phyloP scores from a whole-genome alignment of 1,284 basidiomycete genomes.

The Irpex rosettiformis region DNA sequence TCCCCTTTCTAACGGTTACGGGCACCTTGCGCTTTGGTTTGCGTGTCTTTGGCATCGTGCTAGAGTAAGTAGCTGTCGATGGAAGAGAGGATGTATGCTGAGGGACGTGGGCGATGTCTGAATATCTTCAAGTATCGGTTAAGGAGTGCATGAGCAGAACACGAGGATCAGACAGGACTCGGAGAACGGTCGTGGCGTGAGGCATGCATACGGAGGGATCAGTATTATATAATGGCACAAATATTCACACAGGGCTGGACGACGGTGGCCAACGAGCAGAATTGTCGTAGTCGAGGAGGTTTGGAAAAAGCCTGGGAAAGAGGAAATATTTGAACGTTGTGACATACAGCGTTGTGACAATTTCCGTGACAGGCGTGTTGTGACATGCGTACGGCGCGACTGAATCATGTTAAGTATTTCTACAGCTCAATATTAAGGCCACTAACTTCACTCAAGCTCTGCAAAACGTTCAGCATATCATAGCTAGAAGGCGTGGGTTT shows the following conservation, averaged over 20 bases:
- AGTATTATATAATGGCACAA: not conserved
- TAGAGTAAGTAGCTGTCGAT: not conserved
- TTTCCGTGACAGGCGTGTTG: no score
- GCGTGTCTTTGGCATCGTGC: constrained; percentile 12
- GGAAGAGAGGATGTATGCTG: not conserved
- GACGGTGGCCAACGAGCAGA: not conserved
- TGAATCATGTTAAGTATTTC: no score
- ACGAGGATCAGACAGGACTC: not conserved
- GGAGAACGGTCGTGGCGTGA: not conserved
- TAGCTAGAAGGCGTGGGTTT: no score
- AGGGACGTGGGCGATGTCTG: not conserved
- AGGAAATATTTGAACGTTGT: no score
- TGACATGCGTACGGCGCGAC: no score
- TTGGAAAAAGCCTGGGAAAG: no score
- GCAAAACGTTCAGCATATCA: no score
- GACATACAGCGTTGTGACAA: no score
- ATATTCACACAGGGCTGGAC: not conserved
- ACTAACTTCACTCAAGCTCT: no score
- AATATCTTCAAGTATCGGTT: not conserved
- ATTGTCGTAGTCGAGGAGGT: no score
- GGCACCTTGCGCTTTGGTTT: constrained; percentile 12
- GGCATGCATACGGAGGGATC: not conserved
- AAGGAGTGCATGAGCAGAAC: not conserved
- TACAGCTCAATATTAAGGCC: no score
- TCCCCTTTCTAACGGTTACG: constrained; percentile 5